A percentile compares a stretch with the other conserved stretches of the same genome.
phyloP scores from a whole-genome alignment of 106 monocot species.

The Dioscorea alata region DNA sequence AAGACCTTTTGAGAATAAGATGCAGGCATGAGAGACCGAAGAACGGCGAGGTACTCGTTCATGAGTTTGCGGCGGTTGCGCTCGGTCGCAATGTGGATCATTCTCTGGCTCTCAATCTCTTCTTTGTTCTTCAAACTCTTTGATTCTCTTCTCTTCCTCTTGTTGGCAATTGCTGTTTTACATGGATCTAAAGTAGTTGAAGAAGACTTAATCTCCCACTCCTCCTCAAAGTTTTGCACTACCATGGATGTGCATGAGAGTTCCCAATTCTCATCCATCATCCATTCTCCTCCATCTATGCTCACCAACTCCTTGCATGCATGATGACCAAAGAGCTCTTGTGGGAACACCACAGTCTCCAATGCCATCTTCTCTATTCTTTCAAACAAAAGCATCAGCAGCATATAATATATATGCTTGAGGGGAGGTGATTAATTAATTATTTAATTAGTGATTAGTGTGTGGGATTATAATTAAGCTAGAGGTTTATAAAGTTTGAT shows the following conservation, averaged over 20 bases:
- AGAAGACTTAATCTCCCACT: background rate
- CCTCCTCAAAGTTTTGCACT: slow-evolving; percentile 3
- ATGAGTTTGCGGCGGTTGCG: slow-evolving; percentile 85
- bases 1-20: slow-evolving; percentile 43
- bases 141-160: background rate
- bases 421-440: too few relatives aligned
- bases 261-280: slow-evolving; percentile 9
- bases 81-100: slow-evolving; percentile 90
- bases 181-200: background rate
- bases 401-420: too few relatives aligned
- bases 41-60: slow-evolving; percentile 75
- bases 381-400: too few relatives aligned
- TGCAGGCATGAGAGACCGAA: slow-evolving; percentile 76
- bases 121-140: background rate
- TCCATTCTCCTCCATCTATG: background rate
- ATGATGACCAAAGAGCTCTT: slow-evolving; percentile 1
- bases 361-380: slow-evolving; percentile 8
- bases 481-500: too few relatives aligned
- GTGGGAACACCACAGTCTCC: slow-evolving; percentile 19
- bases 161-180: background rate
- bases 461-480: too few relatives aligned
- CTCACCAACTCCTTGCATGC: background rate
- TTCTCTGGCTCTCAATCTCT: slow-evolving; percentile 38
- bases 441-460: too few relatives aligned
- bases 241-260: slow-evolving; percentile 6